These are phyloP conservation scores for Aspergillus persii DNA, from an alignment of 2,329 filamentous ascomycete genomes.

Conservation along the genomic window DNA sequence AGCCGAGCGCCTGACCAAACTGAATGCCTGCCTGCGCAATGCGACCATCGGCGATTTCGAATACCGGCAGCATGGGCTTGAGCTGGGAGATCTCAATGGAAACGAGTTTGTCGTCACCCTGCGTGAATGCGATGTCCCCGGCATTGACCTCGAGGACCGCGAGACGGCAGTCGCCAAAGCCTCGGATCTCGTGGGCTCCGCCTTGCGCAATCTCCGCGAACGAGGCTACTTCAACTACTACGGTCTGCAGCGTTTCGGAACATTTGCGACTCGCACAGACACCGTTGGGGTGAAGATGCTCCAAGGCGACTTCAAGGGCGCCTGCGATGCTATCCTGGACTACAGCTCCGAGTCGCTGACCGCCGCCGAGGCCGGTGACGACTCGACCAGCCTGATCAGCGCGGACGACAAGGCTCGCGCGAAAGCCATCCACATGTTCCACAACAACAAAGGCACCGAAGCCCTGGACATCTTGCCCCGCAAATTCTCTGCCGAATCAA, in stretches of 20 bases:
- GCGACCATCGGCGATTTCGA: constrained; percentile 74
- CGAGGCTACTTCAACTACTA: constrained; percentile 97
- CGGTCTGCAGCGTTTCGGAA: constrained; percentile 94
- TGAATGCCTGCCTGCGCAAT: constrained; percentile 63
- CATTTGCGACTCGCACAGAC: constrained; percentile 81
- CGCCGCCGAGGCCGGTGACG: constrained; percentile 50
- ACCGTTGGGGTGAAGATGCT: constrained; percentile 81
- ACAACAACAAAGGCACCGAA: constrained; percentile 55
- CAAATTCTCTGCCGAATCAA: constrained; percentile 76
- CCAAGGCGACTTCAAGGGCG: constrained; percentile 74
- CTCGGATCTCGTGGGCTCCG: constrained; percentile 49
- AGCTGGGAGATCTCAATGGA: constrained; percentile 78
- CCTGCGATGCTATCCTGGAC: constrained; percentile 72
- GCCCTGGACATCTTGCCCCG: constrained; percentile 70
- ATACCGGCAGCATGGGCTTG: constrained; percentile 68
- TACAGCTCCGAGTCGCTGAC: constrained; percentile 65
- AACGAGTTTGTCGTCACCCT: constrained; percentile 94
- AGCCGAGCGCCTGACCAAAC: constrained; percentile 61
- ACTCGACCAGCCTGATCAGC: constrained; percentile 52
- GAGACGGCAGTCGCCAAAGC: constrained; percentile 45
- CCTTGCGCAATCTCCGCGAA: constrained; percentile 65
- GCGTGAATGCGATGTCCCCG: constrained; percentile 72
- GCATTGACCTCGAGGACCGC: constrained; percentile 41
- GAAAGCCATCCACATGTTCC: constrained; percentile 73
- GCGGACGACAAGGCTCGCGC: constrained; percentile 78